A percentile compares a stretch with the other conserved stretches of the same genome.
phyloP scores from a whole-genome alignment of 108 stramenopile genomes.

The Stephanodiscus minutulus region DNA sequence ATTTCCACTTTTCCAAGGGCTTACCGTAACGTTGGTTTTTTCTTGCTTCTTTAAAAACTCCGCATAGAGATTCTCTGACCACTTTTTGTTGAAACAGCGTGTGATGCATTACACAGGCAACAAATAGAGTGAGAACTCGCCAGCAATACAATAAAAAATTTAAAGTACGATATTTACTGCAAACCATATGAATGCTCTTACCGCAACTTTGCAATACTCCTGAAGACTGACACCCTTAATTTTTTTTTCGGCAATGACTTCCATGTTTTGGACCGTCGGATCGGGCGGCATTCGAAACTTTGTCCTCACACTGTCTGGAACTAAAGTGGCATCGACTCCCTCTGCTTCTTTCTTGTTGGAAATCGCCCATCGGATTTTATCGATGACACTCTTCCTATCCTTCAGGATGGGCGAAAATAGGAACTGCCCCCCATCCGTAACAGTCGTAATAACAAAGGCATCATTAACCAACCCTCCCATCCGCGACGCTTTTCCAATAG shows the following conservation, averaged over 20 bases:
- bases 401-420: constrained; percentile 26
- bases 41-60: constrained; percentile 20
- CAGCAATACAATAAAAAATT: neutral
- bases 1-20: constrained; percentile 22
- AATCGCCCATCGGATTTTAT: constrained; percentile 20
- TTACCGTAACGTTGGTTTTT: constrained; percentile 31
- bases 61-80: constrained; percentile 39
- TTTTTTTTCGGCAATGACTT: constrained; percentile 27
- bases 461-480: constrained; percentile 27
- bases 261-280: constrained; percentile 25
- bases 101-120: neutral
- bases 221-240: constrained; percentile 29
- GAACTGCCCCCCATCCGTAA: neutral
- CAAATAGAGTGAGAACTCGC: neutral
- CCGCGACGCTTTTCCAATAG: constrained; percentile 16
- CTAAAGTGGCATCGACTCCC: neutral
- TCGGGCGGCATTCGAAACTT: constrained; percentile 30
- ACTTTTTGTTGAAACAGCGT: neutral
- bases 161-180: neutral
- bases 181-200: neutral
- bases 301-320: neutral
- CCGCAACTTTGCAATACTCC: constrained; percentile 41
- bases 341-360: neutral
- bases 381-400: constrained; percentile 24
- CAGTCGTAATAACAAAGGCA: constrained; percentile 14